phyloP scores from a whole-genome alignment of 2,329 filamentous ascomycete species.

The Penicillium hesseltinei region DNA sequence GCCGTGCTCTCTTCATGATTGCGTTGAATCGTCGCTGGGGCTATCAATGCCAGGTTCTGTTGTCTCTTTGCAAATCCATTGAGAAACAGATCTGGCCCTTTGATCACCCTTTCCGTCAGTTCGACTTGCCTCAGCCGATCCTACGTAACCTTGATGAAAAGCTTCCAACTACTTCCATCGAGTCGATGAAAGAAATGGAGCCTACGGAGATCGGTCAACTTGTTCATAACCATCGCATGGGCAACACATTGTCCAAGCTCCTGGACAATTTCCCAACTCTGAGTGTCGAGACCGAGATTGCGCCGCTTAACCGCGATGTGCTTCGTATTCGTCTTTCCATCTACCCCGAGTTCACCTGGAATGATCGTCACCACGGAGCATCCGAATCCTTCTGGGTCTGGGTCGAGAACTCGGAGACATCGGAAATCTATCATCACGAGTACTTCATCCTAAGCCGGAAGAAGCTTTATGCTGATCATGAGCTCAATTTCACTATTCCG shows the following conservation, averaged over 20 bases:
- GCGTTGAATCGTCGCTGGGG: slow-evolving; percentile 94
- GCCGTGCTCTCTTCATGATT: slow-evolving; percentile 94
- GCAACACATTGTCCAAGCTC: slow-evolving; percentile 74
- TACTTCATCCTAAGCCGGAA: slow-evolving; percentile 89
- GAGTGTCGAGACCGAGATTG: slow-evolving; percentile 88
- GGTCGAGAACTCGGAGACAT: slow-evolving; percentile 98
- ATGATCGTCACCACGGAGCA: slow-evolving; percentile 86
- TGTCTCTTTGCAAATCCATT: slow-evolving; percentile 94
- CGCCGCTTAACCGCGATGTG: slow-evolving; percentile 90
- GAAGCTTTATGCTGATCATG: slow-evolving; percentile 93
- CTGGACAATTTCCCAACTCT: slow-evolving; percentile 91
- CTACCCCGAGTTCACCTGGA: slow-evolving; percentile 90
- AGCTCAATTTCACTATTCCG: slow-evolving; percentile 96
- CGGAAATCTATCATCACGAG: slow-evolving; percentile 96
- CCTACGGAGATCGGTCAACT: slow-evolving; percentile 82
- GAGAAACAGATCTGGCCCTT: slow-evolving; percentile 95
- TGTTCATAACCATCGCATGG: slow-evolving; percentile 87
- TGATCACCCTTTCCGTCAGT: slow-evolving; percentile 92
- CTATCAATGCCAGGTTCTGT: slow-evolving; percentile 84
- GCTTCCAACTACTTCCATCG: slow-evolving; percentile 68
- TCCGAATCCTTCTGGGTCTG: slow-evolving; percentile 98
- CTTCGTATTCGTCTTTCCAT: slow-evolving; percentile 84
- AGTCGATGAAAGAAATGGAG: slow-evolving; percentile 90
- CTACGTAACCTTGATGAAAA: slow-evolving; percentile 83
- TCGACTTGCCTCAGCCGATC: slow-evolving; percentile 81